Evolutionary conservation across 2,329 filamentous ascomycete species (phyloP).

Genomic region (Aspergillus latus): DNA sequence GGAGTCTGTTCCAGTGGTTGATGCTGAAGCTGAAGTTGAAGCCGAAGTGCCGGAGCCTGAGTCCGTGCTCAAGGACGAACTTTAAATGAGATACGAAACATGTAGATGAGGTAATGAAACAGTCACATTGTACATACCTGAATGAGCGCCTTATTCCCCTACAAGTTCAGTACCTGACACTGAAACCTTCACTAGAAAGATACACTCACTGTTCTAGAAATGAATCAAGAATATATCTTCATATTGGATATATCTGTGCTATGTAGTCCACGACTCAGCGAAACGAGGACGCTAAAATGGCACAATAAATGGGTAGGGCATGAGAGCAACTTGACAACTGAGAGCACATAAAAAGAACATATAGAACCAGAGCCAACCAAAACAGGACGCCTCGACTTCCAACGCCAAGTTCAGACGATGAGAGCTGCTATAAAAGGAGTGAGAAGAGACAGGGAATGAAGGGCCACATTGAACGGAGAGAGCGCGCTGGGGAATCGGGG

Average conservation of each 20-base stretch:
- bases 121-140: not conserved
- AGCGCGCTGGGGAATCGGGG: slow-evolving; percentile 8
- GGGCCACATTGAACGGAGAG: slow-evolving; percentile 11
- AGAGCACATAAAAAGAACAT: slow-evolving; percentile 17
- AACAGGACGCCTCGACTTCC: slow-evolving; percentile 41
- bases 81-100: slow-evolving; percentile 25
- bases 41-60: not conserved
- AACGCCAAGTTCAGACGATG: slow-evolving; percentile 40
- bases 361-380: slow-evolving; percentile 34
- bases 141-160: not conserved
- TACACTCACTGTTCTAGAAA: not conserved
- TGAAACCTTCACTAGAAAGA: not conserved
- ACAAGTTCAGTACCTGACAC: not conserved
- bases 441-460: slow-evolving; percentile 21
- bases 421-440: slow-evolving; percentile 29
- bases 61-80: slow-evolving; percentile 29
- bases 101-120: slow-evolving; percentile 19
- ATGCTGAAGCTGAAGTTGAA: slow-evolving; percentile 12
- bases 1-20: not conserved
- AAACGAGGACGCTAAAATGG: slow-evolving; percentile 14
- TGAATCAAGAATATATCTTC: slow-evolving; percentile 17
- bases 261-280: slow-evolving; percentile 21
- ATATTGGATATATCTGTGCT: slow-evolving; percentile 26
- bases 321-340: slow-evolving; percentile 27
- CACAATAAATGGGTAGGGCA: slow-evolving; percentile 36